Base-by-base conservation (phyloP, 2,329 filamentous ascomycete species). In the Microascus cirrosus region DNA sequence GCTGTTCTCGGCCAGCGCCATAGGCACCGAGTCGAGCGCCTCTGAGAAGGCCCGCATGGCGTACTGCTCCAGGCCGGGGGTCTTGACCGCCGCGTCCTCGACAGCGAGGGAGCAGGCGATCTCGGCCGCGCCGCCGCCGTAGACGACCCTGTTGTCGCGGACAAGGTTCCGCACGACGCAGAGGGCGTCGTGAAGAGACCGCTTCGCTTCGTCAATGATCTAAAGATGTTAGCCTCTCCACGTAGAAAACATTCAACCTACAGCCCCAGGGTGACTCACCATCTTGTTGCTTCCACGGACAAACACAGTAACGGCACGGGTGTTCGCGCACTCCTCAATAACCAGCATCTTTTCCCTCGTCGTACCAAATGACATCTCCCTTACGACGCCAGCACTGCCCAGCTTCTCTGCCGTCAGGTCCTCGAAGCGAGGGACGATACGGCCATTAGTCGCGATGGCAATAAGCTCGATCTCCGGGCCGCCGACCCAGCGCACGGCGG, bases 271-370 rank as follows among this genome's bases (percentile, higher is more conserved):
- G 39, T 7, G 18, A 73, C 81, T 69, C 74, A 93, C 90, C 94
- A 99, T 99, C 81, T 97, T 99, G 83, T 99, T 99, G 80, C 91
- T 95, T 68, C 94, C 94, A 68, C 94, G 83, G 60, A 99, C 89
- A 72, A 99, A 99, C 58, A 95, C 85, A 2, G 94, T 99, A 60
- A 99, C 95, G 52, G 94, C 94, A 67, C 94, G 82, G 59, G 90
- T 96, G 77, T 99, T 99, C 68, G 95, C 94, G 70, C 94, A 99
- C 75, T 99, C 94, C 76, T 99, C 95, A 66, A 99, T 99, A 59
- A 99, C 90, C 66, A 99, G 80, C 94, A 99, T 99, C 84, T 99
- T 97, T 75, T 99, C 94, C 68, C 94, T 84, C 51, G 94, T 99
- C 1, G 94, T 99, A 66, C 94, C 94, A 68, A 99, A 99, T 32